A percentile compares a stretch with the other conserved stretches of the same genome.
phyloP scores from a whole-genome alignment of 2,329 filamentous ascomycete species.

The Fusarium pininemorale region DNA sequence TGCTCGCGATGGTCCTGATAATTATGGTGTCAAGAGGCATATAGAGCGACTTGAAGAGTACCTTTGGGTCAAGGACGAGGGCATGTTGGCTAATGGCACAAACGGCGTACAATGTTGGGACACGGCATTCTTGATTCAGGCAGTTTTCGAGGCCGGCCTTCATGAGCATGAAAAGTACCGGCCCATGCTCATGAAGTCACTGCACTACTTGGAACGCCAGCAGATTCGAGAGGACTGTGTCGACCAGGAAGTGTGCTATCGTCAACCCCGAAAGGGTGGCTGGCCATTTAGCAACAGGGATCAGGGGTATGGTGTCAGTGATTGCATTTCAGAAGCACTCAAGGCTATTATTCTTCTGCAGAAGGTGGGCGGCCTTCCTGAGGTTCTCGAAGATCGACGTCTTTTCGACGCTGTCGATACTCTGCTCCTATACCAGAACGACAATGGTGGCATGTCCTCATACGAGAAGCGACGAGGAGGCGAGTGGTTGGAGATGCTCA shows the following conservation, averaged over 20 bases:
- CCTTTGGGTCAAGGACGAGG: constrained; percentile 90
- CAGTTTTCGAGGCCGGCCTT: constrained; percentile 80
- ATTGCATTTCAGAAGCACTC: constrained; percentile 91
- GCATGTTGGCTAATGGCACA: constrained; percentile 94
- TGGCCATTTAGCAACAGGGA: constrained; percentile 95
- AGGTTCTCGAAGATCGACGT: constrained; percentile 77
- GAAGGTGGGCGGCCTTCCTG: constrained; percentile 77
- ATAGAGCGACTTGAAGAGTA: constrained; percentile 85
- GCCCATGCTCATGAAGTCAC: constrained; percentile 82
- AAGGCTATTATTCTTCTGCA: constrained; percentile 89
- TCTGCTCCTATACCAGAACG: constrained; percentile 89
- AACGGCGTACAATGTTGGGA: constrained; percentile 99
- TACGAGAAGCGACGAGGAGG: constrained; percentile 88
- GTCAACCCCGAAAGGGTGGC: constrained; percentile 89
- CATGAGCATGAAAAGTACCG: constrained; percentile 80
- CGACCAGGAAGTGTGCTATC: constrained; percentile 83
- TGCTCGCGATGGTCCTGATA: constrained; percentile 81
- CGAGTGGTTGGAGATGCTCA: constrained; percentile 82
- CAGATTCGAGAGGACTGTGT: constrained; percentile 87
- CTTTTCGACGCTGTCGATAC: constrained; percentile 92
- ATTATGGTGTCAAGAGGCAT: constrained; percentile 77
- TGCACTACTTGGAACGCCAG: constrained; percentile 88
- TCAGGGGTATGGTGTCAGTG: constrained; percentile 94
- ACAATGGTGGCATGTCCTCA: constrained; percentile 84
- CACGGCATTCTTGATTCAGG: constrained; percentile 88